Evolutionary conservation across 139 green algal species (phyloP).

Genomic region (Choricystis sp.): DNA sequence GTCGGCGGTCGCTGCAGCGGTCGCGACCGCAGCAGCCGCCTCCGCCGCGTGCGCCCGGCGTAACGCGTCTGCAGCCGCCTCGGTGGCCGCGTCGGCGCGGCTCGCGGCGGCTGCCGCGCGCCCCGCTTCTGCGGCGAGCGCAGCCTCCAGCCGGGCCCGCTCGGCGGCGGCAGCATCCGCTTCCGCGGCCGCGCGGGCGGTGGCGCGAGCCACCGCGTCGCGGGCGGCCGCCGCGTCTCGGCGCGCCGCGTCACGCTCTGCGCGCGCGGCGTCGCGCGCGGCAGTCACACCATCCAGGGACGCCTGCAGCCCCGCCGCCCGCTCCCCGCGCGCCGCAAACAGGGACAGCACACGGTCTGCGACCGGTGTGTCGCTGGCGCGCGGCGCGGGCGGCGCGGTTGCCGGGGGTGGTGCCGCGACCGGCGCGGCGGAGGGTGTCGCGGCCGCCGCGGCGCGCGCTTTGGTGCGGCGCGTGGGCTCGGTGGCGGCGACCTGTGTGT

Average conservation of each 20-base stretch:
- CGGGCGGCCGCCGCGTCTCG: not conserved
- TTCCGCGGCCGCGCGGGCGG: too few species aligned
- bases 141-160: not conserved
- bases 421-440: too few species aligned
- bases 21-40: conserved; percentile 12
- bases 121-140: not conserved
- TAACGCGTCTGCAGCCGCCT: conserved; percentile 10
- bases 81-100: conserved; percentile 1
- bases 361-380: too few species aligned
- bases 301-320: not conserved
- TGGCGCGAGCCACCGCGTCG: not conserved
- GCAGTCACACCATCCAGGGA: not conserved
- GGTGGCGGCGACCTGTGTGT: too few species aligned
- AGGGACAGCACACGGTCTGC: too few species aligned
- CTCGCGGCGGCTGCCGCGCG: not conserved
- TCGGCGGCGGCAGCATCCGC: not conserved
- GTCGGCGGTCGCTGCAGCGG: not conserved
- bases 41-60: conserved; percentile 5
- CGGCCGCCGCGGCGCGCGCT: too few species aligned
- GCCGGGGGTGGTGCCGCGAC: too few species aligned
- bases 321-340: not conserved
- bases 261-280: too few species aligned
- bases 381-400: too few species aligned
- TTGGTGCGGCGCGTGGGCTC: too few species aligned
- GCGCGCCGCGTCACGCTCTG: not conserved